These are phyloP conservation scores for Ziziphus jujuba DNA, from an alignment of 306 rosid species.

Conservation along the genomic window DNA sequence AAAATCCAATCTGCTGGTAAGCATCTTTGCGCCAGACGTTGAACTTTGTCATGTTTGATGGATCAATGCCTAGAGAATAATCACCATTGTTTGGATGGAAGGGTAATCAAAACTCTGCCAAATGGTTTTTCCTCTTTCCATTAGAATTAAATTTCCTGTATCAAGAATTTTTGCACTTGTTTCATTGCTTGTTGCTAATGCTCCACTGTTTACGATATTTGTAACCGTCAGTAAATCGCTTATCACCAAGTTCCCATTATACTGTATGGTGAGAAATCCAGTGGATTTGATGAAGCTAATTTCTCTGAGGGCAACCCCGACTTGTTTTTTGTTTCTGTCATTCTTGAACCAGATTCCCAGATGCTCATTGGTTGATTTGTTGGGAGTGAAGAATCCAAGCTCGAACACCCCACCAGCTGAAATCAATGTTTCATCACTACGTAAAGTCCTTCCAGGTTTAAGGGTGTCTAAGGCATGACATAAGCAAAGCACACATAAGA, in stretches of 20 bases:
- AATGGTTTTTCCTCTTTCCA: background rate
- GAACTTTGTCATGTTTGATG: background rate
- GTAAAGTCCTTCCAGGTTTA: background rate
- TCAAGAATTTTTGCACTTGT: conserved; percentile 16
- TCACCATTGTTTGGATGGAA: background rate
- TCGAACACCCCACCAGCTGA: conserved; percentile 23
- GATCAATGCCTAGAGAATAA: conserved; percentile 12
- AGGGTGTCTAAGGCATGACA: conserved; percentile 23
- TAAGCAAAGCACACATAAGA: background rate
- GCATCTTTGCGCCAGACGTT: background rate
- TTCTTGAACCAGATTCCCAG: conserved; percentile 35
- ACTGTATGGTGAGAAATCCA: conserved; percentile 5
- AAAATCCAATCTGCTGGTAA: conserved; percentile 16
- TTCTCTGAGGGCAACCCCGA: conserved; percentile 28
- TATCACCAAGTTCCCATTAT: conserved; percentile 17
- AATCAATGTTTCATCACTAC: conserved; percentile 12
- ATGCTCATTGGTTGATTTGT: background rate
- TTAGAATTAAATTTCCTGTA: conserved; percentile 19
- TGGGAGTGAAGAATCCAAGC: conserved; percentile 22
- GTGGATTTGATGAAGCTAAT: conserved; percentile 1
- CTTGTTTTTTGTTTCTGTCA: conserved; percentile 19
- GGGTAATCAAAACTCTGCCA: conserved; percentile 30
- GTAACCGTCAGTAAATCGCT: background rate
- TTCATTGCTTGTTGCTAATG: background rate
- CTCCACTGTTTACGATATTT: background rate